Conservation (phyloP, 1,284 basidiomycete genomes). For the Sporisorium scitamineum region DNA sequence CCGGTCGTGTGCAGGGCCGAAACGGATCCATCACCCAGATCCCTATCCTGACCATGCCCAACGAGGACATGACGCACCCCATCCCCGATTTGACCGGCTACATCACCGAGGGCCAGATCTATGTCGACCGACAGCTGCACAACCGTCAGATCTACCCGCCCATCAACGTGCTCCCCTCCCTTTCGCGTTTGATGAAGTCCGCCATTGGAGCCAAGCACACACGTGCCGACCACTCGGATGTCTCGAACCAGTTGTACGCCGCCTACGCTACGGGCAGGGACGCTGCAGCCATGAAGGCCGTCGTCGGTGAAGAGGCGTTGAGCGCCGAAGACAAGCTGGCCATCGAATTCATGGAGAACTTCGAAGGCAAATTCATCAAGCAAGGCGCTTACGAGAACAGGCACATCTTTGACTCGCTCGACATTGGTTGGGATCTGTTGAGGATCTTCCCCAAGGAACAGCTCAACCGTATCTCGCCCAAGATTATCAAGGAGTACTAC, state of each 20-base stretch:
- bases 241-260: slow-evolving; percentile 75
- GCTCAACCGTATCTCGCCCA: slow-evolving; percentile 79
- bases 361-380: slow-evolving; percentile 67
- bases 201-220: slow-evolving; percentile 98
- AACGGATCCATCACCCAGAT: slow-evolving; percentile 99
- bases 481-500: slow-evolving; percentile 69
- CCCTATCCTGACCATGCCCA: slow-evolving; percentile 99
- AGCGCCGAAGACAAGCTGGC: slow-evolving; percentile 80
- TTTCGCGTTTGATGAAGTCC: slow-evolving; percentile 99
- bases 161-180: slow-evolving; percentile 98
- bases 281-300: slow-evolving; percentile 98
- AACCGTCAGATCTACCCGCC: slow-evolving; percentile 98
- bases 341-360: slow-evolving; percentile 67
- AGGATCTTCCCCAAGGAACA: slow-evolving; percentile 99
- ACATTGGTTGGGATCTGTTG: slow-evolving; percentile 95
- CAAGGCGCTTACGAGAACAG: slow-evolving; percentile 92
- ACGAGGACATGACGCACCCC: slow-evolving; percentile 99
- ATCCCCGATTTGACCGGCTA: slow-evolving; percentile 99
- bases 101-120: slow-evolving; percentile 99
- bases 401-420: slow-evolving; percentile 96
- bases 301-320: slow-evolving; percentile 97
- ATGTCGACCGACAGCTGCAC: slow-evolving; percentile 88
- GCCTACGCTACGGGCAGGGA: slow-evolving; percentile 78
- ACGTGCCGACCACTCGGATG: slow-evolving; percentile 97
- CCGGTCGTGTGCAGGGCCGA: slow-evolving; percentile 95